These are phyloP conservation scores for Rhizopogon rudus DNA, from an alignment of 768 basidiomycete species.

Conservation along the genomic window DNA sequence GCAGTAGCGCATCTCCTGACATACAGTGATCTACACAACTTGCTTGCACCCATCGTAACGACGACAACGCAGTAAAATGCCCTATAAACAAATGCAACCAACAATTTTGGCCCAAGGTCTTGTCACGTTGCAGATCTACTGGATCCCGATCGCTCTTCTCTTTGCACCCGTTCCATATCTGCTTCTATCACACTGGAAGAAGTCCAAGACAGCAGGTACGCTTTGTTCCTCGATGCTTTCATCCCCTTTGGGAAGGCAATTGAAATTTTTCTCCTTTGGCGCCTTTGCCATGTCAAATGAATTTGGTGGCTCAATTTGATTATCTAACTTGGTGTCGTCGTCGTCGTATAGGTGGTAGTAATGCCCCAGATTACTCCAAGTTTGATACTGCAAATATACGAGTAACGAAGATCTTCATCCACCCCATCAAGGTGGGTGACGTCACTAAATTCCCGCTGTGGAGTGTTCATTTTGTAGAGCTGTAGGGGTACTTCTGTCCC, in stretches of 20 bases:
- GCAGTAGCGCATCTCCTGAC: background rate
- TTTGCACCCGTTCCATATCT: conserved; percentile 16
- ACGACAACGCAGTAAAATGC: background rate
- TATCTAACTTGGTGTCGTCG: background rate
- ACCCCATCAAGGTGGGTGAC: conserved; percentile 58
- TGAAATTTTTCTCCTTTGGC: no score
- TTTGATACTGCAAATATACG: conserved; percentile 31
- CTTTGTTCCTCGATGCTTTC: background rate
- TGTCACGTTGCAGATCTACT: conserved; percentile 5
- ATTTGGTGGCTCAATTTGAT: background rate
- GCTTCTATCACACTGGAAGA: conserved; percentile 1
- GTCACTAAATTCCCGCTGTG: background rate
- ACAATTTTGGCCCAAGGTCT: conserved; percentile 2
- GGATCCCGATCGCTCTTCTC: conserved; percentile 7
- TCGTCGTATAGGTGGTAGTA: background rate
- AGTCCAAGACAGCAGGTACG: conserved; percentile 10
- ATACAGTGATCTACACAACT: background rate
- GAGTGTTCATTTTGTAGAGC: conserved; percentile 40
- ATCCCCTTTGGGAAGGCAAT: background rate
- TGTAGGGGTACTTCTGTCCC: conserved; percentile 64
- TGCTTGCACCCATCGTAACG: background rate
- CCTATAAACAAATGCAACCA: background rate
- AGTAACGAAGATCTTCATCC: conserved; percentile 56
- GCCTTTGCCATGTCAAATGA: background rate
- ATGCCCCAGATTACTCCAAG: conserved; percentile 7